phyloP scores from a whole-genome alignment of 2,329 filamentous ascomycete species.

The Lasiodiplodia citricola region DNA sequence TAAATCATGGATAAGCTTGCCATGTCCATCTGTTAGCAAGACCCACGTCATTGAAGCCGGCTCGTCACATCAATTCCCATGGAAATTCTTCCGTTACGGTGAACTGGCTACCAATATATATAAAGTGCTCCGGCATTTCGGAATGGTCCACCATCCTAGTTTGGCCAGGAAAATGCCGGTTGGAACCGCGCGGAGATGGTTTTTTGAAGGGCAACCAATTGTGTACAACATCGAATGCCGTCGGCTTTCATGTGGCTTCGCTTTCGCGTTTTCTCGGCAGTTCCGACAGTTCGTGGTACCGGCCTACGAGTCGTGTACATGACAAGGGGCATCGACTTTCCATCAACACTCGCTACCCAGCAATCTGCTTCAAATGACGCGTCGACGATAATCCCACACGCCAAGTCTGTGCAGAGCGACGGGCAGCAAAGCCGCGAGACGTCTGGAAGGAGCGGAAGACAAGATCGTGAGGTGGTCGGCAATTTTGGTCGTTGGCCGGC shows the following conservation, averaged over 20 bases:
- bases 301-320: background rate
- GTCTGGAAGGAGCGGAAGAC: background rate
- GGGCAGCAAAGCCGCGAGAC: background rate
- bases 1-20: background rate
- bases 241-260: background rate
- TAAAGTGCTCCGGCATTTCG: background rate
- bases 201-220: no score
- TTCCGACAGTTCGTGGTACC: background rate
- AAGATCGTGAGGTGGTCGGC: background rate
- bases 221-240: background rate
- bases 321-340: background rate
- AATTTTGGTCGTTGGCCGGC: background rate
- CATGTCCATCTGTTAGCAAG: background rate
- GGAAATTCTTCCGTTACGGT: no score
- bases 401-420: background rate
- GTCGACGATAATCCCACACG: background rate
- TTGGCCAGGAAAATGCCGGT: background rate
- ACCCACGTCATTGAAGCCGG: background rate
- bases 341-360: background rate
- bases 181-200: conserved; percentile 3
- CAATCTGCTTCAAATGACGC: background rate
- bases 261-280: background rate
- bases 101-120: no score
- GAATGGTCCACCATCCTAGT: background rate
- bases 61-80: background rate